Conservation (phyloP, 495 filamentous ascomycete genomes). For the Sporormia fimetaria region DNA sequence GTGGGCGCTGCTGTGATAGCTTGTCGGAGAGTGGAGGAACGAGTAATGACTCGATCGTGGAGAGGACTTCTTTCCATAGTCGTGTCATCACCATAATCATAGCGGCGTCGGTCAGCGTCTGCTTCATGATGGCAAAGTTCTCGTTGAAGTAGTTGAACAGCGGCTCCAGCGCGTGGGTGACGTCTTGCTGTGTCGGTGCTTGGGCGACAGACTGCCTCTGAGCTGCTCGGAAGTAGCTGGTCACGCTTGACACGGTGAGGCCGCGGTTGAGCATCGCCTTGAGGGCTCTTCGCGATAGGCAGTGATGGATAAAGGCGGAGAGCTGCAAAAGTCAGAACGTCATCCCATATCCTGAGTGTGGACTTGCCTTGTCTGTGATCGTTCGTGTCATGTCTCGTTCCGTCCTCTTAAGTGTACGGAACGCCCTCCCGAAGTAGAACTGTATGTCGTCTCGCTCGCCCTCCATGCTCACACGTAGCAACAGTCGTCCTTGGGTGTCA, state of each 20-base stretch:
- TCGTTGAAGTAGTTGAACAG: slow-evolving; percentile 97
- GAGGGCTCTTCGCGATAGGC: slow-evolving; percentile 71
- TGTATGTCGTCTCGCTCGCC: slow-evolving; percentile 97
- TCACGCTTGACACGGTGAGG: slow-evolving; percentile 62
- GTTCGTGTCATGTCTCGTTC: slow-evolving; percentile 96
- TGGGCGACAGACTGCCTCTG: slow-evolving; percentile 43
- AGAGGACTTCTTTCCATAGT: slow-evolving; percentile 93
- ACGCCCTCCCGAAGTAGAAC: slow-evolving; percentile 97
- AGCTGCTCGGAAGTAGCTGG: slow-evolving; percentile 58
- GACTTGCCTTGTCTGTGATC: slow-evolving; percentile 86
- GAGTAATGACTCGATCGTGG: slow-evolving; percentile 78
- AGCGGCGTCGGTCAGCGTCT: slow-evolving; percentile 80
- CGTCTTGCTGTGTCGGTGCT: slow-evolving; percentile 54
- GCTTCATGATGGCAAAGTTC: slow-evolving; percentile 98
- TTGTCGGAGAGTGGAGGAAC: slow-evolving; percentile 96
- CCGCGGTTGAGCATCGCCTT: slow-evolving; percentile 60
- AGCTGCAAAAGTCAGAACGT: slow-evolving; percentile 43
- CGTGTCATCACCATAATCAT: slow-evolving; percentile 98
- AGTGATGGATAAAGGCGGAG: slow-evolving; percentile 86
- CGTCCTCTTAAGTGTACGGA: slow-evolving; percentile 84
- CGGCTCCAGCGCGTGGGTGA: slow-evolving; percentile 71
- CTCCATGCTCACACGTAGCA: slow-evolving; percentile 94
- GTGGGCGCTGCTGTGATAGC: slow-evolving; percentile 72
- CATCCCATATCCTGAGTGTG: background rate
- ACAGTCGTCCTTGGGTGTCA: slow-evolving; percentile 82